These are phyloP conservation scores for Myriosclerotinia duriaeana DNA, from an alignment of 2,329 filamentous ascomycete species.

Conservation along the genomic window DNA sequence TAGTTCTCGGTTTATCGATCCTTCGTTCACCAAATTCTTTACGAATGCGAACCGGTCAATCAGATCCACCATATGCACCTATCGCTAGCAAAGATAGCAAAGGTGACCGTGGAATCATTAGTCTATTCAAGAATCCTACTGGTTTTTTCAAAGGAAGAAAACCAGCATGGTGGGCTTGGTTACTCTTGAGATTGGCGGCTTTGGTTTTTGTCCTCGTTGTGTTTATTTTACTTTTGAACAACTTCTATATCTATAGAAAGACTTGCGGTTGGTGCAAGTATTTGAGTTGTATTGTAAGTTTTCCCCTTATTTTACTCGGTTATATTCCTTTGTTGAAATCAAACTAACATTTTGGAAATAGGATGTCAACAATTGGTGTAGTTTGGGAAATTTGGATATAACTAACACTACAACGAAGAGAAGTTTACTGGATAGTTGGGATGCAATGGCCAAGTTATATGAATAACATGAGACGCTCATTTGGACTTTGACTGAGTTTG, in stretches of 20 bases:
- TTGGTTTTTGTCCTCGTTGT: constrained; percentile 78
- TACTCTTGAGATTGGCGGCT: constrained; percentile 77
- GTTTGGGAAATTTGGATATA: constrained; percentile 41
- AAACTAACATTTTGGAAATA: constrained; percentile 58
- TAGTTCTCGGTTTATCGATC: constrained; percentile 82
- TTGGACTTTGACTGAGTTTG: neutral
- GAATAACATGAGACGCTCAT: neutral
- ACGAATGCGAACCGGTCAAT: constrained; percentile 69
- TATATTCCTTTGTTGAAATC: neutral
- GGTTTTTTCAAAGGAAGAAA: constrained; percentile 92
- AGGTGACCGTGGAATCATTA: constrained; percentile 36
- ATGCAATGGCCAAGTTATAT: constrained; percentile 32
- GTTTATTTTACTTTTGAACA: constrained; percentile 83
- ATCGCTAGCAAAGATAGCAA: constrained; percentile 50
- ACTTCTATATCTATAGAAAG: constrained; percentile 80
- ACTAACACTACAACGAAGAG: constrained; percentile 31
- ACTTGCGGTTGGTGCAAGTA: constrained; percentile 94
- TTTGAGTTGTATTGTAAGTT: constrained; percentile 83
- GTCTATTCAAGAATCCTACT: constrained; percentile 60
- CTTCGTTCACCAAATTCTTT: constrained; percentile 84
- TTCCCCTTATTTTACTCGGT: neutral
- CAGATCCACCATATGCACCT: constrained; percentile 67
- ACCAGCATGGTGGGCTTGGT: constrained; percentile 96
- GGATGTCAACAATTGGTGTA: constrained; percentile 68
- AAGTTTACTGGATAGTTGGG: constrained; percentile 34